Base-by-base conservation (phyloP, 805 yeast species). In the Teunomyces funiuensis region DNA sequence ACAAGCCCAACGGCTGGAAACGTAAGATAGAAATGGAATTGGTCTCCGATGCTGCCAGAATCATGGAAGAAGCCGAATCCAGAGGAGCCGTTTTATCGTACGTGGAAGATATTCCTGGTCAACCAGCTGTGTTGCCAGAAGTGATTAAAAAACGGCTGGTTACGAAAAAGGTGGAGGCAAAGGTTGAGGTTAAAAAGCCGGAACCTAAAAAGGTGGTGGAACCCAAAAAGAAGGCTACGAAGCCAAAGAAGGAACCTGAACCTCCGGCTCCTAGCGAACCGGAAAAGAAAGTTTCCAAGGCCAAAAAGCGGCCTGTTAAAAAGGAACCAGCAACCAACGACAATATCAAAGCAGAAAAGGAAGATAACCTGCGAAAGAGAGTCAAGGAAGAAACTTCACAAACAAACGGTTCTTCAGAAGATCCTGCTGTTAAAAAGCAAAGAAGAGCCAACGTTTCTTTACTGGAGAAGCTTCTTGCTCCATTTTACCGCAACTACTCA, bases 1-100 rank as follows among this genome's bases (percentile, higher is more conserved):
- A 63, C 11, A 61, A 57, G 36, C 57, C 79, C 10, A 74, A 77
- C 15, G 77, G 77, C 1, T 79, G 82, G 82, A 78, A 74, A 49
- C 74, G 76, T 47, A 74, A 72, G 42, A 60, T 85, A 1, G 97
- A 90, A 49, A 69, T 74, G 44, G 97, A 83, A 52, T 65, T 79
- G 25, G 58, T 81, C 0, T 73, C 71, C 25, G 97, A 89, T 60
- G 67, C 86, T 1, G 79, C 74, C 36, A 48, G 58, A 30, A 80
- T 83, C 20, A 45, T 76, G 5, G 66, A 65, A 13, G 79, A 82
- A 33, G 73, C 85, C 20, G 75, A 71, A 25, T 39, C 42, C 0
- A 46, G 41, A 25, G 59, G 58, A 3, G 50, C 46, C 3, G 36
- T 55, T 2, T 33, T 55, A 5, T 49, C 59, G 2, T 55, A 55